These are phyloP conservation scores for Xylariaceae sp. DNA, from an alignment of 2,329 filamentous ascomycete species.

Conservation along the genomic window DNA sequence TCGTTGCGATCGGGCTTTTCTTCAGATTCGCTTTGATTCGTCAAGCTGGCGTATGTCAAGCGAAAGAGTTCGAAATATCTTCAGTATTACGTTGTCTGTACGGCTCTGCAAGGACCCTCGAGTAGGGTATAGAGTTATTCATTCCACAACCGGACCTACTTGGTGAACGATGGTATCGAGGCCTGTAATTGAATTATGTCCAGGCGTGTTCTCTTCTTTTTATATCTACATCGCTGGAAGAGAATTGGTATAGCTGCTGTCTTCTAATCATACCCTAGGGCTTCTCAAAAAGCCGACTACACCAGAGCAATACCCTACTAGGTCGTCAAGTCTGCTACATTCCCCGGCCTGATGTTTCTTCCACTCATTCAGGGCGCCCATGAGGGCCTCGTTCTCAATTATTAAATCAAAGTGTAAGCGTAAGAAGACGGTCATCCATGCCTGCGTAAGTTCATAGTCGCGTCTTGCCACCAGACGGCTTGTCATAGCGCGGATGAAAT, in stretches of 20 bases:
- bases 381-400: slow-evolving; percentile 47
- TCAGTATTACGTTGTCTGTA: too few species aligned
- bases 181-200: too few species aligned
- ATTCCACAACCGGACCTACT: too few species aligned
- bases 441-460: slow-evolving; percentile 91
- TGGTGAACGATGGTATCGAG: too few species aligned
- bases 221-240: neutral
- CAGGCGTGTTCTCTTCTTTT: too few species aligned
- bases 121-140: too few species aligned
- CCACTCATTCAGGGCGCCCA: slow-evolving; percentile 62
- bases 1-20: too few species aligned
- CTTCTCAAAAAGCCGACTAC: slow-evolving; percentile 76
- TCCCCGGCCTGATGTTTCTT: slow-evolving; percentile 67
- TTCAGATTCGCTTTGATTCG: too few species aligned
- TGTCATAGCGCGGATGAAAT: slow-evolving; percentile 79
- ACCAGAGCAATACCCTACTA: slow-evolving; percentile 84
- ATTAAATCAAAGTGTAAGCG: slow-evolving; percentile 63
- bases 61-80: too few species aligned
- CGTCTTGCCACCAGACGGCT: slow-evolving; percentile 59
- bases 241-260: too few species aligned
- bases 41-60: too few species aligned
- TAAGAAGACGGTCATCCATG: slow-evolving; percentile 95
- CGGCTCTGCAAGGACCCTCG: too few species aligned
- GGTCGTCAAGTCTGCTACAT: slow-evolving; percentile 60
- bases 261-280: slow-evolving; percentile 41